Conservation (phyloP, 73 alveolate species). For the Breviolum minutum region DNA sequence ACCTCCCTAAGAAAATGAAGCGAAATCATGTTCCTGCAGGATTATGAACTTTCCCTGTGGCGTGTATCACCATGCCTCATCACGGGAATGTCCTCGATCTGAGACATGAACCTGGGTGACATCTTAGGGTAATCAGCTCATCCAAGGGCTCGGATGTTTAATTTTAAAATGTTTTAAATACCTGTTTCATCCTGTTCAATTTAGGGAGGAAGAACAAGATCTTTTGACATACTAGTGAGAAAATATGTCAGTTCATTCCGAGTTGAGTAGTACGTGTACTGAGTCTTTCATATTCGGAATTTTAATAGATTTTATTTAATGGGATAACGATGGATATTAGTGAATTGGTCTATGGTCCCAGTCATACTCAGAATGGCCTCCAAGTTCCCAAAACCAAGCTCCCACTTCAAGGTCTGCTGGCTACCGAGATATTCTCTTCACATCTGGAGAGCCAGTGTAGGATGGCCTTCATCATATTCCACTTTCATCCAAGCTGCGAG, state of each 20-base stretch:
- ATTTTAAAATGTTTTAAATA: not conserved
- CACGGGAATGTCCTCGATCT: constrained; percentile 26
- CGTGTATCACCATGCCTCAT: not conserved
- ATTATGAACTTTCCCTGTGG: not conserved
- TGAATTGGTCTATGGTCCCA: too few relatives aligned
- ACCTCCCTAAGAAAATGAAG: too few relatives aligned
- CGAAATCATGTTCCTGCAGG: not conserved
- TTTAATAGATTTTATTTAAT: too few relatives aligned
- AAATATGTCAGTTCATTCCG: not conserved
- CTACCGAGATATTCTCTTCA: not conserved
- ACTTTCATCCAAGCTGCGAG: not conserved
- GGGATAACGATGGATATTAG: too few relatives aligned
- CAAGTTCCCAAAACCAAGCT: not conserved
- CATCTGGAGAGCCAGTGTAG: not conserved
- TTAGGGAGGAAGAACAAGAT: not conserved
- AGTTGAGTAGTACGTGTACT: too few relatives aligned
- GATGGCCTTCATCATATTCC: not conserved
- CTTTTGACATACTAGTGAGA: not conserved
- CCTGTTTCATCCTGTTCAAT: too few relatives aligned
- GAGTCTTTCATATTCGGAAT: too few relatives aligned
- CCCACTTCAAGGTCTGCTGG: not conserved
- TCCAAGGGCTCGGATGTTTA: too few relatives aligned
- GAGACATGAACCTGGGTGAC: constrained; percentile 36
- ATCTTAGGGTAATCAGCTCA: too few relatives aligned
- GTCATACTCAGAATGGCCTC: too few relatives aligned